These are phyloP conservation scores for Phialophora verrucosa DNA, from an alignment of 2,329 filamentous ascomycete species.

Conservation along the genomic window DNA sequence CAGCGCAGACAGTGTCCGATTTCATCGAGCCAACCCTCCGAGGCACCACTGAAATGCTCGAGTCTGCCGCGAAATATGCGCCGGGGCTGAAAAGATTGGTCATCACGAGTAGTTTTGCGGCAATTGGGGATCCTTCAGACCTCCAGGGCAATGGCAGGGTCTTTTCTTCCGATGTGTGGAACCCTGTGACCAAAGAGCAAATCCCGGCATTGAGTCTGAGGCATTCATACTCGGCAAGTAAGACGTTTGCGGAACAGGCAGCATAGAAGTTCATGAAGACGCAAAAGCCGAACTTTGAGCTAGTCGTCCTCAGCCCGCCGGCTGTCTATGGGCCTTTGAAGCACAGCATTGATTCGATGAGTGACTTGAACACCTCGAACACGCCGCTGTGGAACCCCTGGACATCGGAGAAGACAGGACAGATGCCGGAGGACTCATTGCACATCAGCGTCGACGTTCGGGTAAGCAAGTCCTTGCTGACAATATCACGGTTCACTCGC, in stretches of 20 bases:
- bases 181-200: constrained; percentile 52
- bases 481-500: not conserved
- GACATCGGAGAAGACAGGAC: constrained; percentile 37
- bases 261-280: constrained; percentile 68
- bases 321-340: constrained; percentile 68
- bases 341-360: constrained; percentile 66
- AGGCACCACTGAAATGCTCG: constrained; percentile 67
- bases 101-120: constrained; percentile 71
- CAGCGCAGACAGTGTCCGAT: constrained; percentile 69
- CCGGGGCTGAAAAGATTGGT: constrained; percentile 74
- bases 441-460: constrained; percentile 30
- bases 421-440: constrained; percentile 7
- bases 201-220: constrained; percentile 42
- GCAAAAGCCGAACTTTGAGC: constrained; percentile 63
- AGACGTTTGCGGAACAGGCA: constrained; percentile 66
- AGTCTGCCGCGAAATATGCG: constrained; percentile 64
- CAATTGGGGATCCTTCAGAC: constrained; percentile 59
- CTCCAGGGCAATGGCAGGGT: constrained; percentile 44
- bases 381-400: constrained; percentile 13
- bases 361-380: constrained; percentile 61
- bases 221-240: constrained; percentile 57
- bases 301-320: constrained; percentile 67
- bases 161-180: constrained; percentile 51
- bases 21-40: constrained; percentile 66
- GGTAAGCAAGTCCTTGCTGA: constrained; percentile 4